Evolutionary conservation across 495 filamentous ascomycete genomes (phyloP).

Genomic region (Annulohypoxylon stygium): DNA sequence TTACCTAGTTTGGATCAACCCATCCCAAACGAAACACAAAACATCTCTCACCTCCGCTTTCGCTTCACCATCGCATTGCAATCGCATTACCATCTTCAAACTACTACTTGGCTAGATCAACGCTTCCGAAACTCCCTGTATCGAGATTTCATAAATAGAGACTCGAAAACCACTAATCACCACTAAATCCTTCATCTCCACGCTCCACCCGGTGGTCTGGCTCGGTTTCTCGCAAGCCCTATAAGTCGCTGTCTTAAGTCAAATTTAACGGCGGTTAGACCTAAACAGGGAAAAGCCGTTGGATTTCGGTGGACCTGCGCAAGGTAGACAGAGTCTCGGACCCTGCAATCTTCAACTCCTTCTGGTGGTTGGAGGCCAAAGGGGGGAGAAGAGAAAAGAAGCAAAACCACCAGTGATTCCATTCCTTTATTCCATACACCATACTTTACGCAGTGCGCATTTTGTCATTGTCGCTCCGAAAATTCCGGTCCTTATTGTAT

Average conservation of each 20-base stretch:
- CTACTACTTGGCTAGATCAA: constrained; percentile 1
- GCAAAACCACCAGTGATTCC: constrained; percentile 4
- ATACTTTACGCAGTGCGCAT: neutral
- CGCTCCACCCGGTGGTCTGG: constrained; percentile 25
- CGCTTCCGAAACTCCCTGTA: neutral
- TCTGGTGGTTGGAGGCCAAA: constrained; percentile 21
- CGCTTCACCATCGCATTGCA: neutral
- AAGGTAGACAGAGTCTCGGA: constrained; percentile 23
- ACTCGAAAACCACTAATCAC: neutral
- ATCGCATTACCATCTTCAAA: neutral
- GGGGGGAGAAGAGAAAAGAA: constrained; percentile 22
- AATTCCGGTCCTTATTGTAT: constrained; percentile 19
- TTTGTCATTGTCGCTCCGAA: constrained; percentile 19
- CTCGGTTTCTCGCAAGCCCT: constrained; percentile 30
- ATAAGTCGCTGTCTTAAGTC: constrained; percentile 37
- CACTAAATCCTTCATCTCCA: neutral
- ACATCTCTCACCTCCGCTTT: constrained; percentile 2
- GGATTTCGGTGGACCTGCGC: constrained; percentile 33
- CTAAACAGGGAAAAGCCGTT: constrained; percentile 38
- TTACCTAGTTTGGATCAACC: constrained; percentile 9
- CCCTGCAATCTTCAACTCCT: constrained; percentile 30
- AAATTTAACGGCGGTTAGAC: constrained; percentile 39
- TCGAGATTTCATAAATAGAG: constrained; percentile 8
- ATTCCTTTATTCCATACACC: constrained; percentile 5
- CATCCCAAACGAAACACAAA: constrained; percentile 17